phyloP scores from a whole-genome alignment of 805 yeast species.

The Sugiyamaella chiloensis region DNA sequence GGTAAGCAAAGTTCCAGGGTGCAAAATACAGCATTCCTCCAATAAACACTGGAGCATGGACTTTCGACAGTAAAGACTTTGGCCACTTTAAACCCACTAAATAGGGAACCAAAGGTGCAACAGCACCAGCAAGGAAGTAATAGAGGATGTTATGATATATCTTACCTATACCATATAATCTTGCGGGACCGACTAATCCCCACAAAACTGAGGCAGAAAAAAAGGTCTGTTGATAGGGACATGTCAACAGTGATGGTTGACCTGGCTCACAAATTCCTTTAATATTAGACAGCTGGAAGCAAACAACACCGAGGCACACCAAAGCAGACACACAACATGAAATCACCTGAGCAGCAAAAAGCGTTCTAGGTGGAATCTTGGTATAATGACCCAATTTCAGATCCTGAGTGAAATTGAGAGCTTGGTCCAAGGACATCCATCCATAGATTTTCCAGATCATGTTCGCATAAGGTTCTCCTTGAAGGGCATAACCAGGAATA shows the following conservation, averaged over 20 bases:
- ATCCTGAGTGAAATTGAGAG: constrained; percentile 46
- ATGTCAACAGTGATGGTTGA: constrained; percentile 42
- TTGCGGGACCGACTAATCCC: constrained; percentile 62
- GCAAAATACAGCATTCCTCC: constrained; percentile 44
- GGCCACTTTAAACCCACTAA: constrained; percentile 46
- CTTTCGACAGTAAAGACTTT: constrained; percentile 9
- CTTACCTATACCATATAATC: constrained; percentile 36
- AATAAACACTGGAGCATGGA: constrained; percentile 40
- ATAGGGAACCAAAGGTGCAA: constrained; percentile 19
- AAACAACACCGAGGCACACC: constrained; percentile 31
- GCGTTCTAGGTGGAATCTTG: constrained; percentile 52
- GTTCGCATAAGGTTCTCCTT: constrained; percentile 55
- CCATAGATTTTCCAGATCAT: constrained; percentile 29
- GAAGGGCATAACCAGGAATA: constrained; percentile 62
- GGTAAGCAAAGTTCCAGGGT: constrained; percentile 44
- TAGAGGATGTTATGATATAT: constrained; percentile 62
- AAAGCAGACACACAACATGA: constrained; percentile 39
- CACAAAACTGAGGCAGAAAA: constrained; percentile 51
- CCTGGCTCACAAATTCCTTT: constrained; percentile 43
- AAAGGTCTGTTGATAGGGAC: constrained; percentile 40
- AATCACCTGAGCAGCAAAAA: constrained; percentile 41
- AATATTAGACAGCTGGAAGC: constrained; percentile 34
- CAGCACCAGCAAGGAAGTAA: constrained; percentile 58
- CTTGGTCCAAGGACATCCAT: constrained; percentile 41
- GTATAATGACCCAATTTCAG: constrained; percentile 60